phyloP scores from a whole-genome alignment of 192 early-diverging fungal genomes.

The Entomortierella chlamydospora region DNA sequence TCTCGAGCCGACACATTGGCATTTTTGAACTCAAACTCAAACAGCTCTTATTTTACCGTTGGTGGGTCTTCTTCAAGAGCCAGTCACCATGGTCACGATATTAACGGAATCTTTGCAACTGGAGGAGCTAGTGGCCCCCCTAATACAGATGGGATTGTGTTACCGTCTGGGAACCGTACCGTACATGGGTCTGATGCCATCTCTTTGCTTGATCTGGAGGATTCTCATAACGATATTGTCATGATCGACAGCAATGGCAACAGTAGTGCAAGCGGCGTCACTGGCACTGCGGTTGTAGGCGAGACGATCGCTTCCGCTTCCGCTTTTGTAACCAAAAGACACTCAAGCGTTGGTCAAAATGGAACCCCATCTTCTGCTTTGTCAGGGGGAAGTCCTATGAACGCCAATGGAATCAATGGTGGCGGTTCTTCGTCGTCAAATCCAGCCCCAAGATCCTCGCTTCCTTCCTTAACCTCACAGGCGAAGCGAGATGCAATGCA shows the following conservation, averaged over 20 bases:
- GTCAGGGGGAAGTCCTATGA: background rate
- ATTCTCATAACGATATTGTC: constrained; percentile 37
- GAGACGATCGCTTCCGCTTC: constrained; percentile 43
- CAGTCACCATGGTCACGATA: background rate
- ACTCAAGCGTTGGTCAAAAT: background rate
- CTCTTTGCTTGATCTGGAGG: constrained; percentile 35
- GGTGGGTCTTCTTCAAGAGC: background rate
- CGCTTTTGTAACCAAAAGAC: constrained; percentile 18
- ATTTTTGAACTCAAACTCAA: constrained; percentile 23
- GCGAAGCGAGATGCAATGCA: constrained; percentile 43
- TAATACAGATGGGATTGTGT: background rate
- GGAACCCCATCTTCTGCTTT: background rate
- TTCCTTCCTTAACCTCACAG: constrained; percentile 40
- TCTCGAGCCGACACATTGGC: constrained; percentile 32
- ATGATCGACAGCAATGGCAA: constrained; percentile 51
- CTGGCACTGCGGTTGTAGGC: constrained; percentile 32
- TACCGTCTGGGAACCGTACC: constrained; percentile 1
- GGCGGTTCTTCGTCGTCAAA: constrained; percentile 1
- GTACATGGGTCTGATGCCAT: constrained; percentile 45
- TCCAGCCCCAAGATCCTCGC: constrained; percentile 18
- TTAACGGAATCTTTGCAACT: constrained; percentile 4
- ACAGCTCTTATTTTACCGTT: constrained; percentile 29
- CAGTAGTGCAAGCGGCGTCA: constrained; percentile 16
- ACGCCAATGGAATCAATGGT: background rate
- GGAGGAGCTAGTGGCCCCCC: background rate